A percentile compares a stretch with the other conserved stretches of the same genome.
phyloP scores from a whole-genome alignment of 352 stramenopile genomes.

The Pythium aristosporum region DNA sequence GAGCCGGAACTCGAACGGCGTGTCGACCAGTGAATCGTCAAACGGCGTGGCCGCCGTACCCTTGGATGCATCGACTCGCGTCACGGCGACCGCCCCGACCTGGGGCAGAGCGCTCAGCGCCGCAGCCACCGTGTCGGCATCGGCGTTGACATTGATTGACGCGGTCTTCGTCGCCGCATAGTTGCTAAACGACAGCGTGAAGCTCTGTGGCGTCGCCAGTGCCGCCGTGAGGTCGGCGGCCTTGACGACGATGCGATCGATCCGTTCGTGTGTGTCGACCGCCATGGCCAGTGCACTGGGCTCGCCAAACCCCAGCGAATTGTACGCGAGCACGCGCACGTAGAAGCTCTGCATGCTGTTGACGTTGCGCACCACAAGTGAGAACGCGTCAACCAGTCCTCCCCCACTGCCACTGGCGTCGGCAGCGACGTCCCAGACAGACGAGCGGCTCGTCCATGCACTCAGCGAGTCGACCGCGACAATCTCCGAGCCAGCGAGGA shows the following conservation, averaged over 20 bases:
- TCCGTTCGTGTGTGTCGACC: conserved; percentile 47
- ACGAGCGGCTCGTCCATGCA: background rate
- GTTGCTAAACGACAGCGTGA: conserved; percentile 60
- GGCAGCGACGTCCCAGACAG: background rate
- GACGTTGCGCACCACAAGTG: conserved; percentile 49
- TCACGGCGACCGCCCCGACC: conserved; percentile 58
- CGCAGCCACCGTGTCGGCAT: conserved; percentile 46
- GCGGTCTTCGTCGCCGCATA: conserved; percentile 36
- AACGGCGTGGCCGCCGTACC: conserved; percentile 38
- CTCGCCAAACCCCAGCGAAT: conserved; percentile 68
- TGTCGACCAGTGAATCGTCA: conserved; percentile 49
- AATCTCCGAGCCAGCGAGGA: conserved; percentile 49
- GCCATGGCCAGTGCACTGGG: conserved; percentile 39
- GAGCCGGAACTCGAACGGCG: conserved; percentile 40
- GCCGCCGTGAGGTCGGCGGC: conserved; percentile 32
- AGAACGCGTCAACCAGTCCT: conserved; percentile 13
- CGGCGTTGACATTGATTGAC: conserved; percentile 48
- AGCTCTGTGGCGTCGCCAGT: conserved; percentile 38
- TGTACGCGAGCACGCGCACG: conserved; percentile 84
- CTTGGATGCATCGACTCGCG: conserved; percentile 59
- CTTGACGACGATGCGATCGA: conserved; percentile 46
- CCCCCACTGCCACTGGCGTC: background rate
- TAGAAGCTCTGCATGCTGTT: conserved; percentile 58
- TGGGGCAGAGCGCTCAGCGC: conserved; percentile 51
- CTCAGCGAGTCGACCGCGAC: conserved; percentile 21